Percentiles rank a stretch among this genome's conserved stretches.
Evolutionary conservation across 2,329 filamentous ascomycete species (phyloP).

Genomic region (Penicillium sp.): DNA sequence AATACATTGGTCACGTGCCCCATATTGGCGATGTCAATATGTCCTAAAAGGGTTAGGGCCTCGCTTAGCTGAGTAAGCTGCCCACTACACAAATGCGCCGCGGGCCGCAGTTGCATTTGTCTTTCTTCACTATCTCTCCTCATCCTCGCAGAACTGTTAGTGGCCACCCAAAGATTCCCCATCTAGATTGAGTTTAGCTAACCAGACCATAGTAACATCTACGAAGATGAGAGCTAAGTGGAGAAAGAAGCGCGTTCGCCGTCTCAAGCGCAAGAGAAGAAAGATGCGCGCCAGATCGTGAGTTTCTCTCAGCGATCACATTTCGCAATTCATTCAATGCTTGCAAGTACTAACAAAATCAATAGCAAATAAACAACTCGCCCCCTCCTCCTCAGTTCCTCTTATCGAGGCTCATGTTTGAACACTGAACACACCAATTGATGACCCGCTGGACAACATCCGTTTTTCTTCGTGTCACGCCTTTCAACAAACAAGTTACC

Average conservation of each 20-base stretch:
- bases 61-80: constrained; percentile 41
- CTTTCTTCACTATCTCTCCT: constrained; percentile 45
- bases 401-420: constrained; percentile 37
- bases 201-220: constrained; percentile 35
- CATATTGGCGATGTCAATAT: constrained; percentile 1
- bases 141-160: constrained; percentile 49
- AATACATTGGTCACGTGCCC: constrained; percentile 15
- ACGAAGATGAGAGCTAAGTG: constrained; percentile 88
- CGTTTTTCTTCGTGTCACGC: constrained; percentile 31
- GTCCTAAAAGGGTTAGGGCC: constrained; percentile 16
- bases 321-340: not conserved
- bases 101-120: constrained; percentile 31
- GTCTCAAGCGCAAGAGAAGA: constrained; percentile 99
- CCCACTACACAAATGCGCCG: constrained; percentile 43
- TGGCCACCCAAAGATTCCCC: constrained; percentile 12
- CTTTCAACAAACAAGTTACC: constrained; percentile 25
- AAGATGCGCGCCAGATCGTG: constrained; percentile 98
- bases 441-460: constrained; percentile 34
- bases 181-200: constrained; percentile 15
- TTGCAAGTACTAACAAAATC: constrained; percentile 32
- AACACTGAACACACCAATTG: constrained; percentile 42
- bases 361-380: constrained; percentile 68
- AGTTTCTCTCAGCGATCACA: constrained; percentile 44
- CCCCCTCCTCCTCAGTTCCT: constrained; percentile 56
- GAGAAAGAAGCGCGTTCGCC: constrained; percentile 99